Percentiles rank a stretch among this genome's conserved stretches.
These are phyloP conservation scores for Aspergillus fijiensis DNA, from an alignment of 2,329 filamentous ascomycete genomes.

Conservation along the genomic window DNA sequence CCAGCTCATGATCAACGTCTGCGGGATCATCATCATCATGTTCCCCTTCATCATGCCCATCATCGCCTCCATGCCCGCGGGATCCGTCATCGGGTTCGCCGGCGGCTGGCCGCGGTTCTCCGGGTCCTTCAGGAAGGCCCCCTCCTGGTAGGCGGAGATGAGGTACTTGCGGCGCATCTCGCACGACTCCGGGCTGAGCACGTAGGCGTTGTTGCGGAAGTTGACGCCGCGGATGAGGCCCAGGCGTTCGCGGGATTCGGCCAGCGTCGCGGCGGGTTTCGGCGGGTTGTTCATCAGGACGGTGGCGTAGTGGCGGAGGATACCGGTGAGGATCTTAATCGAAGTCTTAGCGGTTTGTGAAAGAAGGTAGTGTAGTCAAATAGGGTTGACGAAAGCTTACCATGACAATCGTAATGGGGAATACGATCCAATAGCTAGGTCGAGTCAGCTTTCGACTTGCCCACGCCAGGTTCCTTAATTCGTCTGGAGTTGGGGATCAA, in stretches of 20 bases:
- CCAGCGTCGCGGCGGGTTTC: constrained; percentile 68
- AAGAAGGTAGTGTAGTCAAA: too few relatives aligned
- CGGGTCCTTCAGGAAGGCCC: constrained; percentile 85
- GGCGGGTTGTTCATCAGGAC: constrained; percentile 84
- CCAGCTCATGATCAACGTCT: constrained; percentile 99
- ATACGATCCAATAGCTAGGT: constrained; percentile 93
- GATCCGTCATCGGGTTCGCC: constrained; percentile 92
- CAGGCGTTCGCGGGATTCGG: constrained; percentile 72
- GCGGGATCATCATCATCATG: constrained; percentile 99
- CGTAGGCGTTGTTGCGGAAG: constrained; percentile 77
- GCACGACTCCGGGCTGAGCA: constrained; percentile 76
- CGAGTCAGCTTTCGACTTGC: not conserved
- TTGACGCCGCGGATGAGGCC: constrained; percentile 80
- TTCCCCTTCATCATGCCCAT: constrained; percentile 99
- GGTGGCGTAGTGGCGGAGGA: constrained; percentile 93
- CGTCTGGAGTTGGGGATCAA: constrained; percentile 12
- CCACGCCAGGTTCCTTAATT: not conserved
- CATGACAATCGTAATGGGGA: constrained; percentile 98
- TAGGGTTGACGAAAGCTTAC: constrained; percentile 44
- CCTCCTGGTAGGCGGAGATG: constrained; percentile 77
- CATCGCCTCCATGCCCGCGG: constrained; percentile 98
- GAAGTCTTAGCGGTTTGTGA: not conserved
- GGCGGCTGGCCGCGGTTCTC: constrained; percentile 82
- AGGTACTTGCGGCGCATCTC: constrained; percentile 76
- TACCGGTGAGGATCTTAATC: constrained; percentile 77